phyloP scores from a whole-genome alignment of 305 asterid species.

The Vinca major region DNA sequence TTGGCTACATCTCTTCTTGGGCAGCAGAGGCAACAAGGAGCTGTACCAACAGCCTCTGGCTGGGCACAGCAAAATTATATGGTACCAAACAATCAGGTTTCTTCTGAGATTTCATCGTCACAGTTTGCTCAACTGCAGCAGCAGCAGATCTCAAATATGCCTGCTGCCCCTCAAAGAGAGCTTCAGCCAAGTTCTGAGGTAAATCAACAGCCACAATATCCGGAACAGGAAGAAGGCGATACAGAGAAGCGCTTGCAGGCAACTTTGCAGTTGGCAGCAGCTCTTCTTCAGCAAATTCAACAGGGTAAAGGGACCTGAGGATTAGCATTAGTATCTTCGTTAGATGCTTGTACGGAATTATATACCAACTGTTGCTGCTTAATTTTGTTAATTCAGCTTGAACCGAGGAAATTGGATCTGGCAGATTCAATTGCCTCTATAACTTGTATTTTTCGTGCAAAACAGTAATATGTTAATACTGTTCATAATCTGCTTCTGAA shows the following conservation, averaged over 20 bases:
- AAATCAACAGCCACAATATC: slow-evolving; percentile 34
- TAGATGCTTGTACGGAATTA: background rate
- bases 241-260: slow-evolving; percentile 86
- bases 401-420: no score
- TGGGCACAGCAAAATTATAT: slow-evolving; percentile 35
- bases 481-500: no score
- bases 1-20: slow-evolving; percentile 66
- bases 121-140: slow-evolving; percentile 41
- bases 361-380: background rate
- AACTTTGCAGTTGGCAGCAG: slow-evolving; percentile 81
- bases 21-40: slow-evolving; percentile 49
- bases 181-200: slow-evolving; percentile 27
- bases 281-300: slow-evolving; percentile 91
- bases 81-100: slow-evolving; percentile 30
- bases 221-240: slow-evolving; percentile 55
- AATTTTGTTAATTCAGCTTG: background rate
- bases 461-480: no score
- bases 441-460: no score
- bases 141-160: slow-evolving; percentile 22
- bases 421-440: no score
- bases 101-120: slow-evolving; percentile 38
- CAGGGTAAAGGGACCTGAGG: slow-evolving; percentile 61
- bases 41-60: slow-evolving; percentile 16
- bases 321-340: background rate
- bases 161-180: slow-evolving; percentile 35